Conservation (phyloP, 768 basidiomycete genomes). For the Xerocomellus amylosporus region DNA sequence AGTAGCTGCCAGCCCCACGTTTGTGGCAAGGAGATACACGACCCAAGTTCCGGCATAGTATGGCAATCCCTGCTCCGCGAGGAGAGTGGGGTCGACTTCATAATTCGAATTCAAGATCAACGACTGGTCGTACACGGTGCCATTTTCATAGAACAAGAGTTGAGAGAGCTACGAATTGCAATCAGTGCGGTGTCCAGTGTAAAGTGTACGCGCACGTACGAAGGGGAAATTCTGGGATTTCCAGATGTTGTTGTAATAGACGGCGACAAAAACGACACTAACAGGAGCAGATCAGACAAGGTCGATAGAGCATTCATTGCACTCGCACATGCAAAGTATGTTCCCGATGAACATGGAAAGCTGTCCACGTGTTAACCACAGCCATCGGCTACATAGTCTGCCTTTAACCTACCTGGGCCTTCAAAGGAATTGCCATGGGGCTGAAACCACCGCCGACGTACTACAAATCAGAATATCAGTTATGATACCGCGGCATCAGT, state of each 20-base stretch:
- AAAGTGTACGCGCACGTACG: slow-evolving; percentile 34
- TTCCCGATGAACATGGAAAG: slow-evolving; percentile 49
- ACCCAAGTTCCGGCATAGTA: slow-evolving; percentile 31
- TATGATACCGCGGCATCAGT: background rate
- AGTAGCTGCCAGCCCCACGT: slow-evolving; percentile 41
- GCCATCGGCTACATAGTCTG: background rate
- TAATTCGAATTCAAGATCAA: slow-evolving; percentile 52
- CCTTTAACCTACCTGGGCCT: slow-evolving; percentile 38
- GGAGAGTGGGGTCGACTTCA: slow-evolving; percentile 47
- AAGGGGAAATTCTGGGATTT: slow-evolving; percentile 59
- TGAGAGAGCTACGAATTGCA: slow-evolving; percentile 41
- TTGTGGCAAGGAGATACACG: slow-evolving; percentile 15
- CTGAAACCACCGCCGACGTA: slow-evolving; percentile 33
- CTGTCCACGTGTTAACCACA: slow-evolving; percentile 9
- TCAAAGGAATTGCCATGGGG: slow-evolving; percentile 53
- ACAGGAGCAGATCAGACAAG: slow-evolving; percentile 3
- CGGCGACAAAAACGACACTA: slow-evolving; percentile 33
- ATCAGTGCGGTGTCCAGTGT: background rate
- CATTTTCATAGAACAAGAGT: slow-evolving; percentile 49
- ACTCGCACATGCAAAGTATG: slow-evolving; percentile 48
- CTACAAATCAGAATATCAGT: slow-evolving; percentile 3
- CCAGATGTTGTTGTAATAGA: slow-evolving; percentile 54
- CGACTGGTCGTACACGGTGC: slow-evolving; percentile 50
- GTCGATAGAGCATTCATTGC: background rate
- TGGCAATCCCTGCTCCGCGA: slow-evolving; percentile 40